Conservation (phyloP, 306 rosid species). For the Delonix regia region DNA sequence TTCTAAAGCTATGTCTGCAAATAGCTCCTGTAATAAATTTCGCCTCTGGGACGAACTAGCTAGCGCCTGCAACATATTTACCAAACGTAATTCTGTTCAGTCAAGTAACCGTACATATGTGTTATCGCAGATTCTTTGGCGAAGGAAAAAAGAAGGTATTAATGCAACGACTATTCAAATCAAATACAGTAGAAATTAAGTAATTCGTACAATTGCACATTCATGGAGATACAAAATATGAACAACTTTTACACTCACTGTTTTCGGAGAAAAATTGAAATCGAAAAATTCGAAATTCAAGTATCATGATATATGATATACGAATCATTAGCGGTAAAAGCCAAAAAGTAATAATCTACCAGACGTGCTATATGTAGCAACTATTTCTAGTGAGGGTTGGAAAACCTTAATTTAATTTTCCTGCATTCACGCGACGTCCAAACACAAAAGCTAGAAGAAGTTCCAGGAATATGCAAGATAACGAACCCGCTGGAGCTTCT, state of each 20-base stretch:
- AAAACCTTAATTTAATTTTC: conserved; percentile 4
- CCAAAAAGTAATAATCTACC: not conserved
- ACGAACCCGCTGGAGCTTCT: conserved; percentile 88
- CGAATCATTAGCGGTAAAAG: not conserved
- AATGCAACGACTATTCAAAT: not conserved
- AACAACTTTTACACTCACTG: not conserved
- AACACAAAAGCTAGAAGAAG: conserved; percentile 1
- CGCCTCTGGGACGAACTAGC: conserved; percentile 84
- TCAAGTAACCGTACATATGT: not conserved
- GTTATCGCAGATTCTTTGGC: not conserved
- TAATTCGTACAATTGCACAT: not conserved
- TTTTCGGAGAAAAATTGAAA: not conserved
- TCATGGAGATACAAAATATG: not conserved
- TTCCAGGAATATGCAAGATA: not conserved
- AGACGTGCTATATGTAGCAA: not conserved
- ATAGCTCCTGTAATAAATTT: conserved; percentile 86
- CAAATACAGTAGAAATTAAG: not conserved
- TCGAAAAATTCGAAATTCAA: not conserved
- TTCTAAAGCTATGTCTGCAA: conserved; percentile 90
- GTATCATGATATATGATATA: not conserved
- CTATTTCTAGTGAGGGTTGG: not conserved
- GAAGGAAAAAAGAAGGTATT: not conserved
- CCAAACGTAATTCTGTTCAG: conserved; percentile 9
- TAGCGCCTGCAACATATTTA: conserved; percentile 63
- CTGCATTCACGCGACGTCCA: conserved; percentile 26